Percentiles rank a stretch among this genome's conserved stretches.
phyloP scores from a whole-genome alignment of 164 flowering plant species.

The Chimonanthus salicifolius region DNA sequence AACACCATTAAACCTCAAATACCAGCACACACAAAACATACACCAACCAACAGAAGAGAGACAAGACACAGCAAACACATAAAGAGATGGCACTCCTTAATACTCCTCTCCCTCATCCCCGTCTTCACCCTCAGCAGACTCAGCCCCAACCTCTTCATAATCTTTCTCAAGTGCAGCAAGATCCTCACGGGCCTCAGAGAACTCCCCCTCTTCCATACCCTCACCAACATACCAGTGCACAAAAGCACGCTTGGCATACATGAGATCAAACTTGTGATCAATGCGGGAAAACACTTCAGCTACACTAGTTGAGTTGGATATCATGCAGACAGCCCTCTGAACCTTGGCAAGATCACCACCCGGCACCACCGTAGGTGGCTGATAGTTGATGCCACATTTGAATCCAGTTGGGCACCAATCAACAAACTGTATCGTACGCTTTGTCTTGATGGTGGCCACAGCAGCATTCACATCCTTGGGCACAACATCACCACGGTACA shows the following conservation, averaged over 20 bases:
- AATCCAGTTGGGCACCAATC: no score
- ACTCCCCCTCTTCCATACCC: conserved; percentile 61
- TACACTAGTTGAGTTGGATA: conserved; percentile 13
- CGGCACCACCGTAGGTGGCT: conserved; percentile 56
- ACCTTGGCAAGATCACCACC: conserved; percentile 56
- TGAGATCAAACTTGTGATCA: conserved; percentile 36
- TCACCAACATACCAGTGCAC: conserved; percentile 30
- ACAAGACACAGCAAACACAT: no score
- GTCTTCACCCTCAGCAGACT: conserved; percentile 53
- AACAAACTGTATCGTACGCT: conserved; percentile 37
- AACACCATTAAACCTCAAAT: no score
- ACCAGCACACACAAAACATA: no score
- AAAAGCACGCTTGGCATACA: conserved; percentile 29
- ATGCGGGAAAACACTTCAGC: conserved; percentile 47
- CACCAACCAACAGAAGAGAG: no score
- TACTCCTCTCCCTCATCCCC: conserved; percentile 46
- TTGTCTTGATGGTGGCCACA: conserved; percentile 53
- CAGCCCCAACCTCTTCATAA: conserved; percentile 50
- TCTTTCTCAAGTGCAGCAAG: no score
- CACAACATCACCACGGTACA: no score
- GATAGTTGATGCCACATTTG: no score
- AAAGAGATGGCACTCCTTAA: conserved; percentile 5
- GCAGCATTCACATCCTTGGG: no score
- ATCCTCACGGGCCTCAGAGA: conserved; percentile 43
- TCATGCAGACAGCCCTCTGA: conserved; percentile 56